Conservation (phyloP, 352 stramenopile genomes). For the Phytopythium mirpurense region DNA sequence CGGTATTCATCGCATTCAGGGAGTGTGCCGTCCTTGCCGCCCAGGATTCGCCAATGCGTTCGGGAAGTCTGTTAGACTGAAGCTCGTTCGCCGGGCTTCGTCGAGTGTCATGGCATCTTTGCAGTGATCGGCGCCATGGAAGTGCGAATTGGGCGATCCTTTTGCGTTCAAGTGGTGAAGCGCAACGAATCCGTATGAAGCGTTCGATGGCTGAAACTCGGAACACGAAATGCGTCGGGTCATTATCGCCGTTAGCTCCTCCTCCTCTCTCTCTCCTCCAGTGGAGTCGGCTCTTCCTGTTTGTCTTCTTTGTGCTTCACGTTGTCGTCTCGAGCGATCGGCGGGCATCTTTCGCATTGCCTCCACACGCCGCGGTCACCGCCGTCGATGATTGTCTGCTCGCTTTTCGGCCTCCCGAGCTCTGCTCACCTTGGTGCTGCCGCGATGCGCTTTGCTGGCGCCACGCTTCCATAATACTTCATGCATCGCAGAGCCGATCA, state of each 20-base stretch:
- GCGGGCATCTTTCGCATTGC: neutral
- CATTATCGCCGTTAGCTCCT: constrained; percentile 1
- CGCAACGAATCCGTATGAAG: too few relatives aligned
- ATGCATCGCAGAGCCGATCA: constrained; percentile 9
- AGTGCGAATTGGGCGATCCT: too few relatives aligned
- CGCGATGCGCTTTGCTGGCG: constrained; percentile 3
- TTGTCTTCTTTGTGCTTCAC: neutral
- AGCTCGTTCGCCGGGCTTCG: too few relatives aligned
- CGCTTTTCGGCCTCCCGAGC: too few relatives aligned
- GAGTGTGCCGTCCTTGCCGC: too few relatives aligned
- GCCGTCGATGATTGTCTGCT: neutral
- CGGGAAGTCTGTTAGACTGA: too few relatives aligned
- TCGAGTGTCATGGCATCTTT: too few relatives aligned
- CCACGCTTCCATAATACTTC: constrained; percentile 24
- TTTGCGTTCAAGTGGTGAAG: too few relatives aligned
- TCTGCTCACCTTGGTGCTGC: neutral
- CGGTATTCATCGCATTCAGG: too few relatives aligned
- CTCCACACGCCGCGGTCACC: neutral
- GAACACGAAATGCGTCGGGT: constrained; percentile 4
- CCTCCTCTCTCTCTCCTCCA: neutral
- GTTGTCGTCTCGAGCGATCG: neutral
- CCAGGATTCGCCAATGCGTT: too few relatives aligned
- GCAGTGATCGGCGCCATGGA: too few relatives aligned
- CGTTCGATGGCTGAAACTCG: too few relatives aligned
- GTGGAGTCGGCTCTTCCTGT: neutral